A percentile compares a stretch with the other conserved stretches of the same genome.
Evolutionary conservation across 2,329 filamentous ascomycete genomes (phyloP).

Genomic region (Colletotrichum sp.): DNA sequence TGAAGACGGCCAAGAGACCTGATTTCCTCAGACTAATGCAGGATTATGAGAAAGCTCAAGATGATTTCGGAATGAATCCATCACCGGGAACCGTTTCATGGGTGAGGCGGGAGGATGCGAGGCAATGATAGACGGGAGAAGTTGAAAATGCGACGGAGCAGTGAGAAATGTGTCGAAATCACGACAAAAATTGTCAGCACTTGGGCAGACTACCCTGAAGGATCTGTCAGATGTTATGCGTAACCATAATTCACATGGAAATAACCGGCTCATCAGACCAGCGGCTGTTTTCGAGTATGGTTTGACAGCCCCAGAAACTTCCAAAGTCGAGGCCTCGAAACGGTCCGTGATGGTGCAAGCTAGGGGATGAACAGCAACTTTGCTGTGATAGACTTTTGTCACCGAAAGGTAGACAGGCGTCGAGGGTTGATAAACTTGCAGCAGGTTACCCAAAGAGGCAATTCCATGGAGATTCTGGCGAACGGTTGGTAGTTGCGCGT

Average conservation of each 20-base stretch:
- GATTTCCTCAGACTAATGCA: not conserved
- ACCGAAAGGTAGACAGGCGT: not conserved
- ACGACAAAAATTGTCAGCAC: not conserved
- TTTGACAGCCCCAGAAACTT: not conserved
- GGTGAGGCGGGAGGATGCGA: not conserved
- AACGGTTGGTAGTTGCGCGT: conserved; percentile 19
- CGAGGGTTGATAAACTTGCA: not conserved
- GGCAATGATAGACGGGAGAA: not conserved
- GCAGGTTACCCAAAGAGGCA: not conserved
- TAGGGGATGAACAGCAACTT: not conserved
- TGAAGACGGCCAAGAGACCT: not conserved
- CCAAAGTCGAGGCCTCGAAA: not conserved
- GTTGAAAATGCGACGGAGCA: not conserved
- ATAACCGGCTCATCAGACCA: not conserved
- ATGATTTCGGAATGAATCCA: not conserved
- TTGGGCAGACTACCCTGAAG: not conserved
- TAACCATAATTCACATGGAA: not conserved
- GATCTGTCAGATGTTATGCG: not conserved
- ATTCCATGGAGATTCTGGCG: not conserved
- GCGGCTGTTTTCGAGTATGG: not conserved
- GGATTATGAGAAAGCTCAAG: not conserved
- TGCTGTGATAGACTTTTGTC: not conserved
- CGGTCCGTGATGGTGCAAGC: not conserved
- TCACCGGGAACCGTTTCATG: not conserved
- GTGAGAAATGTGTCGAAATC: not conserved